Base-by-base conservation (phyloP, 805 yeast genomes). In the Priceomyces castillae region DNA sequence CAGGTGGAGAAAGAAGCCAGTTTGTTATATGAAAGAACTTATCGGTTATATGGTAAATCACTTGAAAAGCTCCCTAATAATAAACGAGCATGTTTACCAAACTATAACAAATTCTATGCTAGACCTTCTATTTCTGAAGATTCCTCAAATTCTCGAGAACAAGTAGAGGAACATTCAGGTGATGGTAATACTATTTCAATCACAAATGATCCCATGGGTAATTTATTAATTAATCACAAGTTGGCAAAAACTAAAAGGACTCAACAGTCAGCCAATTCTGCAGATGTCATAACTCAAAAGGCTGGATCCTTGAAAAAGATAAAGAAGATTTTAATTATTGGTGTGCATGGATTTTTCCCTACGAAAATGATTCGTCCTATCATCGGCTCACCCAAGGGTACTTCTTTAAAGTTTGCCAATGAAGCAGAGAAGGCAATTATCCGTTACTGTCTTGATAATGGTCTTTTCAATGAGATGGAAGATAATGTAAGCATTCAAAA, bases 271-370 rank as follows among this genome's bases (percentile, higher is more conserved):
- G 47, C 25, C 35, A 44, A 35, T 15, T 30, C 47, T 3, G 50
- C 62, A 0, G 54, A 49, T 17, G 50, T 66, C 2, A 53, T 64
- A 2, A 50, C 57, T 4, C 62, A 58, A 26, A 60, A 57, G 37
- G 42, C 62, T 7, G 61, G 64, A 1, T 63, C 67, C 2, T 56
- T 68, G 34, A 47, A 48, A 17, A 60, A 51, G 33, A 65, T 78
- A 43, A 77, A 78, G 44, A 80, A 81, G 49, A 86, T 86, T 0
- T 74, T 92, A 23, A 84, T 94, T 28, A 80, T 92, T 46, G 99
- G 99, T 0, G 90, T 92, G 1, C 99, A 92, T 66, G 99, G 99
- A 0, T 92, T 90, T 57, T 92, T 94, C 68, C 99, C 99, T 0
- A 86, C 89, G 1, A 80, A 77, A 49, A 82, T 89, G 74, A 71